Base-by-base conservation (phyloP, 331 rosid species). In the Pyrus hybrid region DNA sequence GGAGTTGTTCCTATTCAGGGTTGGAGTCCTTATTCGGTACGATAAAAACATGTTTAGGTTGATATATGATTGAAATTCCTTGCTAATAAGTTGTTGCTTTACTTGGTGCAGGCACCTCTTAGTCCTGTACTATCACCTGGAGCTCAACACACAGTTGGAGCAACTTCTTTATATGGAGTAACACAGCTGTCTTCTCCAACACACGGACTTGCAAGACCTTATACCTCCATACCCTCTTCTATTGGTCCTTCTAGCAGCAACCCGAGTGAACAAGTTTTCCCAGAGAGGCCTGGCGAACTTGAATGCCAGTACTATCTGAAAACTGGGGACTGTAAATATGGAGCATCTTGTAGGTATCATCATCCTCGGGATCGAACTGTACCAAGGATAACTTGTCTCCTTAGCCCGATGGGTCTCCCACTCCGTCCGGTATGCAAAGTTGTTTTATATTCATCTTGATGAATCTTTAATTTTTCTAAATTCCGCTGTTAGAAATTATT, bases 311-410 rank as follows among this genome's bases (percentile, higher is more conserved):
- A 93, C 66, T 93, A 82, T 77, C 76, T 93, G 69, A 90, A 81
- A 86, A 93, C 96, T 0, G 96, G 96, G 80, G 94, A 90, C 77
- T 93, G 98, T 83, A 93, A 93, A 82, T 90, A 68, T 76, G 96
- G 96, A 57, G 70, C 85, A 57, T 82, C 94, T 25, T 90, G 98
- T 83, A 90, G 95, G 66, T 93, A 41, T 83, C 90, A 90, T 85
- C 98, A 93, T 82, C 96, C 96, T 35, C 86, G 76, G 29, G 94
- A 93, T 25, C 87, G 63, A 62, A 77, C 74, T 33, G 73, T 68
- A 60, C 76, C 88, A 61, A 81, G 74, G 67, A 83, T 93, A 61
- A 76, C 67, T 67, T 75, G 81, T 77, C 81, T 83, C 77, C 98
- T 90, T 70, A 90, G 89, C 72, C 86, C 94, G 35, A 35, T 86